phyloP scores from a whole-genome alignment of 192 early-diverging fungal species.

The Phlyctochytrium planicorne region DNA sequence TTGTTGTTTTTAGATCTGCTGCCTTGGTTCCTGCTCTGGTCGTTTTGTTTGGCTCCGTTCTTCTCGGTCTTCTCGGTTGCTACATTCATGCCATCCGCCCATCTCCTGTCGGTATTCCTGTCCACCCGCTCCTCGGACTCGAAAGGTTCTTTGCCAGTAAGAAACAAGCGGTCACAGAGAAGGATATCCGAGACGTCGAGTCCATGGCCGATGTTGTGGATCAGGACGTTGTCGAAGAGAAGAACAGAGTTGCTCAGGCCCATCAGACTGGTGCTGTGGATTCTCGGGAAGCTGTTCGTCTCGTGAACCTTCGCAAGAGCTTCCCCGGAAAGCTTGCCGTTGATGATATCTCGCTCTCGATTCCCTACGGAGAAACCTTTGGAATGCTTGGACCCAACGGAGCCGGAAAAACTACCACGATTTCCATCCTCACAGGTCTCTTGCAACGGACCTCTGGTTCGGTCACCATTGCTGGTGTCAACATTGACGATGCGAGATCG shows the following conservation, averaged over 20 bases:
- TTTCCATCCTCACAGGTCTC: constrained; percentile 67
- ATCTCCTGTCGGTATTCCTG: constrained; percentile 18
- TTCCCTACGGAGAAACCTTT: constrained; percentile 45
- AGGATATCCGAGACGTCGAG: background rate
- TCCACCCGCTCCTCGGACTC: constrained; percentile 31
- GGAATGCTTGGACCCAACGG: constrained; percentile 65
- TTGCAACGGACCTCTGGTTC: constrained; percentile 54
- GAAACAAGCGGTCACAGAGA: background rate
- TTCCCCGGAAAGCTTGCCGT: constrained; percentile 30
- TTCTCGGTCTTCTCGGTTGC: constrained; percentile 18
- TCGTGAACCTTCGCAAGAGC: constrained; percentile 26
- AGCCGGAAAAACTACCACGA: constrained; percentile 70
- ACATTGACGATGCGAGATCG: background rate
- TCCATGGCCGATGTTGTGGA: constrained; percentile 4
- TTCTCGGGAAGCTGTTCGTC: constrained; percentile 16
- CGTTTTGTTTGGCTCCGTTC: too few species aligned
- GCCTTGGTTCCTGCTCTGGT: too few species aligned
- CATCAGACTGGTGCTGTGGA: constrained; percentile 12
- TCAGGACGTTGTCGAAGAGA: constrained; percentile 20
- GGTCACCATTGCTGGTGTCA: constrained; percentile 45
- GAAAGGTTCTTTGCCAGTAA: constrained; percentile 2
- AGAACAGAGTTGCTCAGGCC: constrained; percentile 10
- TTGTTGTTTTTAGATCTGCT: too few species aligned
- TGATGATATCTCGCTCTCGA: constrained; percentile 23
- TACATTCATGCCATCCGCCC: constrained; percentile 32